Evolutionary conservation across 2,329 filamentous ascomycete genomes (phyloP).

Genomic region (Fusarium vanettenii): DNA sequence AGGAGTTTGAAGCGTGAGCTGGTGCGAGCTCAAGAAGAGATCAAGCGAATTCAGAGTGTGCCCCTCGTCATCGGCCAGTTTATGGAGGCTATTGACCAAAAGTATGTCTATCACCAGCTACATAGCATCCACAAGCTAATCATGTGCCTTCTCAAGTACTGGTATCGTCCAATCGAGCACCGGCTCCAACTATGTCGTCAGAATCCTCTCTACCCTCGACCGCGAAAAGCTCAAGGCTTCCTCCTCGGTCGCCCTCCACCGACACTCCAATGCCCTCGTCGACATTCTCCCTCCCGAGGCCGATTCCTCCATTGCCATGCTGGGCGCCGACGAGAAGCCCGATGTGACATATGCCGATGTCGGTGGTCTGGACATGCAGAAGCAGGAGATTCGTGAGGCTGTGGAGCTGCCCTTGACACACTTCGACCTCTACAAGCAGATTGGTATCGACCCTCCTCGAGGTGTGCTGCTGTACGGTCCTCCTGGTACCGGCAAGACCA

Average conservation of each 20-base stretch:
- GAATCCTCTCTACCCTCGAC: constrained; percentile 97
- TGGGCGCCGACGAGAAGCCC: constrained; percentile 95
- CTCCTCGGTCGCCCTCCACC: constrained; percentile 95
- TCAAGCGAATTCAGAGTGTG: constrained; percentile 99
- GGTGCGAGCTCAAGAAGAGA: constrained; percentile 97
- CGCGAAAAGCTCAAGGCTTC: constrained; percentile 98
- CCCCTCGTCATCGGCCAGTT: constrained; percentile 98
- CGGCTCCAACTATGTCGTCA: constrained; percentile 98
- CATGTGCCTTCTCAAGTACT: constrained; percentile 69
- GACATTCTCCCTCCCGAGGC: constrained; percentile 99
- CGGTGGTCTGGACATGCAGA: constrained; percentile 98
- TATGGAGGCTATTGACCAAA: constrained; percentile 99
- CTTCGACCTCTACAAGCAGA: constrained; percentile 99
- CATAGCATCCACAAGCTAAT: constrained; percentile 12
- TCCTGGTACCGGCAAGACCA: constrained; percentile 95
- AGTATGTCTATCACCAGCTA: constrained; percentile 66
- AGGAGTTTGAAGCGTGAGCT: constrained; percentile 97
- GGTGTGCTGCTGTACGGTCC: constrained; percentile 97
- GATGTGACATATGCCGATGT: constrained; percentile 98
- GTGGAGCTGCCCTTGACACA: constrained; percentile 97
- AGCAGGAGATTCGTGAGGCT: constrained; percentile 98
- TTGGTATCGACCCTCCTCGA: constrained; percentile 96
- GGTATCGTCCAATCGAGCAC: constrained; percentile 99
- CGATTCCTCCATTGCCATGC: constrained; percentile 98
- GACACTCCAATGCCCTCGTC: constrained; percentile 97